Base-by-base conservation (phyloP, 1,139 yeast species). In the Yamadazyma atmosphaerica region DNA sequence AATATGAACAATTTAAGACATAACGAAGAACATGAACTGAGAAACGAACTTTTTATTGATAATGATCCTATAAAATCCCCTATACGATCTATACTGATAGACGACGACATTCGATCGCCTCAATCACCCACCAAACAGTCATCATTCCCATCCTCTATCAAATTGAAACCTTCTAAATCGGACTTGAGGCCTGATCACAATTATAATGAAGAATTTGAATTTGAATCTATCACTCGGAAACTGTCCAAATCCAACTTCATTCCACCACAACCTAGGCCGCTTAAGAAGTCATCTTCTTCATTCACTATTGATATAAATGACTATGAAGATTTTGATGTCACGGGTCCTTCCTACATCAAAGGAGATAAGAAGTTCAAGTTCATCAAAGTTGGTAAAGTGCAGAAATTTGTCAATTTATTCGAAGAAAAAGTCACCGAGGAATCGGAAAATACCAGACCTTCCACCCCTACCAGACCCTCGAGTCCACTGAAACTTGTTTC, bases 311-410 rank as follows among this genome's bases (percentile, higher is more conserved):
- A 47, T 32, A 37, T 42, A 8, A 41, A 42, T 24, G 50, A 60
- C 32, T 34, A 39, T 36, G 51, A 46, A 10, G 42, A 57, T 33
- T 55, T 59, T 36, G 52, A 55, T 32, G 55, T 65, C 3, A 50
- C 61, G 2, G 46, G 58, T 19, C 77, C 77, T 8, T 54, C 62
- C 2, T 71, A 60, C 45, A 69, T 72, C 38, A 69, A 68, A 49
- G 61, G 64, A 32, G 68, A 71, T 49, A 69, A 67, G 46, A 71
- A 71, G 48, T 72, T 70, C 56, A 69, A 68, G 47, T 71, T 65
- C 44, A 72, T 72, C 42, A 71, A 69, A 49, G 73, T 72, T 12
- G 77, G 77, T 2, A 72, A 72, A 46, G 77, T 72, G 15, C 77
- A 72, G 45, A 71, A 71, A 51, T 71, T 68, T 49, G 77, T 72